A percentile compares a stretch with the other conserved stretches of the same genome.
Conservation (phyloP, 2,329 filamentous ascomycete species). For the Saccharata proteae region DNA sequence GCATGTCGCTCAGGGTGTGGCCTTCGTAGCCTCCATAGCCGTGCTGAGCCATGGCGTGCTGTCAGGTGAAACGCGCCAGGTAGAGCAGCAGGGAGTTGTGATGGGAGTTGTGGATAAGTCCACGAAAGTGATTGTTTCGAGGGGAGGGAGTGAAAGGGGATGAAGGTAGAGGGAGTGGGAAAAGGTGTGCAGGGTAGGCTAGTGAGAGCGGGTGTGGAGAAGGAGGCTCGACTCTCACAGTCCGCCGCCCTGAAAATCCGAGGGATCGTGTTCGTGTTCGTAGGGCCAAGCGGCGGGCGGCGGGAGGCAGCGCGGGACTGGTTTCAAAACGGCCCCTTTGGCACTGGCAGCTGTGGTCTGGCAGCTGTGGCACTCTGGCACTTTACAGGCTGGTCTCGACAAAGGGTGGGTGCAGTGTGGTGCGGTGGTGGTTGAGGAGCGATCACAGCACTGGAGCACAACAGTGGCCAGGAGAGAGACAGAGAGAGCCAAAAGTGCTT, state of each 20-base stretch:
- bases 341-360: too few relatives aligned
- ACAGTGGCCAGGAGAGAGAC: background rate
- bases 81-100: conserved; percentile 11
- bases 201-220: background rate
- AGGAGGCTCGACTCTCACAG: background rate
- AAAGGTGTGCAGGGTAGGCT: background rate
- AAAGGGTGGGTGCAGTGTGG: background rate
- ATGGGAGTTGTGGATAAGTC: conserved; percentile 8
- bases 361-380: too few relatives aligned
- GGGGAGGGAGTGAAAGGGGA: background rate
- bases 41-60: conserved; percentile 26
- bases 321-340: too few relatives aligned
- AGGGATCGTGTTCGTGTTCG: too few relatives aligned
- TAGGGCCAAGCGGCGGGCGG: too few relatives aligned
- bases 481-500: background rate
- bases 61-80: conserved; percentile 12
- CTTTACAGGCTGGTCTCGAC: too few relatives aligned
- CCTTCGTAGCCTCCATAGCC: conserved; percentile 21
- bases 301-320: too few relatives aligned
- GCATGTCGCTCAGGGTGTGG: conserved; percentile 12
- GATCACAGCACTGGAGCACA: background rate
- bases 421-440: background rate
- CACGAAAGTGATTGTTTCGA: conserved; percentile 1
- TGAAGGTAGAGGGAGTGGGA: background rate
- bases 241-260: too few relatives aligned